These are phyloP conservation scores for Trichosporon sp. DNA, from an alignment of 1,284 basidiomycete species.

Conservation along the genomic window DNA sequence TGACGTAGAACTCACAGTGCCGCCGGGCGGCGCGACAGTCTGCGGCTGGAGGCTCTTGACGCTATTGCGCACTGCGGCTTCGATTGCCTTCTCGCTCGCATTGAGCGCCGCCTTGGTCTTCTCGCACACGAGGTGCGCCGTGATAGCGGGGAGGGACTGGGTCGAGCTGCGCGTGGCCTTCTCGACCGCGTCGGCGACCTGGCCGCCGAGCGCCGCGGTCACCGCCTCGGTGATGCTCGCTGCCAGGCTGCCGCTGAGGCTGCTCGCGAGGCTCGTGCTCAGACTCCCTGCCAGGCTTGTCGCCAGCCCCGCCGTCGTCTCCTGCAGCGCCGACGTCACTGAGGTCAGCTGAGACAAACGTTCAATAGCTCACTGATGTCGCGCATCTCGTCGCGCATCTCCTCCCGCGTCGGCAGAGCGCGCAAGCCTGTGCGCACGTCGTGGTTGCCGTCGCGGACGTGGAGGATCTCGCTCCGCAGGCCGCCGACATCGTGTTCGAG, in stretches of 20 bases:
- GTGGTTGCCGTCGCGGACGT: slow-evolving; percentile 31
- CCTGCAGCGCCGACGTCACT: slow-evolving; percentile 24
- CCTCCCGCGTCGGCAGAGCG: slow-evolving; percentile 30
- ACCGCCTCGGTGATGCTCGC: not conserved
- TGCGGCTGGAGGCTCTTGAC: not conserved
- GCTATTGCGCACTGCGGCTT: not conserved
- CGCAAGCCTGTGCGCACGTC: slow-evolving; percentile 27
- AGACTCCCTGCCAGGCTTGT: not conserved
- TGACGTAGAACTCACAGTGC: not conserved
- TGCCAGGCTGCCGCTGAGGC: not conserved
- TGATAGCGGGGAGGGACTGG: not conserved
- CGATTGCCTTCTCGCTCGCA: not conserved
- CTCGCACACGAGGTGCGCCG: not conserved
- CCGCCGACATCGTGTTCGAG: not conserved
- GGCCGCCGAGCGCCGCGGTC: not conserved
- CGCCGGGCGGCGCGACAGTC: not conserved
- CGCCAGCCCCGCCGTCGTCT: slow-evolving; percentile 10
- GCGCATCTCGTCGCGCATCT: slow-evolving; percentile 30
- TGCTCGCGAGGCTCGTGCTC: not conserved
- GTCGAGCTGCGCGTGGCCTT: not conserved
- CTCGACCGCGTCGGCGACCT: not conserved
- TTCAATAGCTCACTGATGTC: slow-evolving; percentile 24
- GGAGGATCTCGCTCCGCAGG: not conserved
- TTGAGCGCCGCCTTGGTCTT: slow-evolving; percentile 9
- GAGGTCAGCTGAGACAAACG: not conserved